Percentiles rank a stretch among this genome's conserved stretches.
phyloP scores from a whole-genome alignment of 2,329 filamentous ascomycete genomes.

The Trichoderma aggressivum region DNA sequence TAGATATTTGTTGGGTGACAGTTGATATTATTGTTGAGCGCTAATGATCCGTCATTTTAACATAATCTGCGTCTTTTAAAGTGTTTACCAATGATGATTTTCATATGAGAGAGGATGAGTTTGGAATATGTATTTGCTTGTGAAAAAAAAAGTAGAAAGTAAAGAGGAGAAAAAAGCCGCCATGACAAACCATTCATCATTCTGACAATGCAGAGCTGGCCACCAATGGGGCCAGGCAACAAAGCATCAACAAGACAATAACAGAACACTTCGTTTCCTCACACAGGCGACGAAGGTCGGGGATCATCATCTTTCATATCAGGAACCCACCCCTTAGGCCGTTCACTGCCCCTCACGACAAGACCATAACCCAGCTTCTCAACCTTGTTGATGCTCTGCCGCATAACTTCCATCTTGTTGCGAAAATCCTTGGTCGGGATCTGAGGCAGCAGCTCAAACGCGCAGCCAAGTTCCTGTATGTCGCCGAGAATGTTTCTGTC shows the following conservation, averaged over 20 bases:
- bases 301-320: slow-evolving; percentile 53
- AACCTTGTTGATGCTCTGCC: slow-evolving; percentile 86
- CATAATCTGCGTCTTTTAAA: not conserved
- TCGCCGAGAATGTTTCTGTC: slow-evolving; percentile 69
- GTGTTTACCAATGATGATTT: not conserved
- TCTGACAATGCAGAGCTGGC: not conserved
- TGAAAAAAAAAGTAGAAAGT: not conserved
- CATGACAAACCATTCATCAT: not conserved
- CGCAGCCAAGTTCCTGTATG: slow-evolving; percentile 71
- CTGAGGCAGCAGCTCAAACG: slow-evolving; percentile 71
- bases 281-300: slow-evolving; percentile 30
- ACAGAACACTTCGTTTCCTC: not conserved
- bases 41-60: not conserved
- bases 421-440: slow-evolving; percentile 55
- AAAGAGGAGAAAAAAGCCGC: not conserved
- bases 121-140: not conserved
- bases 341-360: slow-evolving; percentile 79
- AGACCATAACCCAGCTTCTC: slow-evolving; percentile 87
- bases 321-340: slow-evolving; percentile 88
- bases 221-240: not conserved
- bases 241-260: not conserved
- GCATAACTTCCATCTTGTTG: slow-evolving; percentile 84
- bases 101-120: not conserved
- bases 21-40: not conserved
- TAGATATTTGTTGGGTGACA: not conserved